Evolutionary conservation across 129 eudicot species (phyloP), one percentile per base, ranked within the genome.

Genomic region (Centaurea solstitialis): DNA sequence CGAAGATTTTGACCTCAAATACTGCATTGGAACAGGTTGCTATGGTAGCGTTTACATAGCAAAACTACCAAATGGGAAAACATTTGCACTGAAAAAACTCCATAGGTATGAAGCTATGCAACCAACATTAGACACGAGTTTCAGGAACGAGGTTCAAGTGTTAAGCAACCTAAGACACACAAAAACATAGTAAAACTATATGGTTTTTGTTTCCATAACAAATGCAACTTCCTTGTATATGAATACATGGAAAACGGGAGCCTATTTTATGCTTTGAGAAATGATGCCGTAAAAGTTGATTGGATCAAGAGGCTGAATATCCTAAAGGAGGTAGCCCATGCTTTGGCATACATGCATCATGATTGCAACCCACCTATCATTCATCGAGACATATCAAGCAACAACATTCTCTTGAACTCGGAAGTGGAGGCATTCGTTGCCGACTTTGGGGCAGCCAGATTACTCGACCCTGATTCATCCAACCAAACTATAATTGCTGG

Each of bases 321-420:
- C 24, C 62, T 85, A 15, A 85, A 85, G 47, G 84, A 85, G 9
- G 74, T 85, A 21, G 87, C 83, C 3, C 66, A 81, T 53, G 87
- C 88, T 9, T 79, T 87, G 45, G 77, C 87, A 7, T 81, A 87
- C 45, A 81, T 87, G 87, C 90, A 87, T 67, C 85, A 87, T 43
- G 81, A 66, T 76, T 87, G 90, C 66, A 20, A 0, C 4, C 87
- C 83, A 6, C 87, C 87, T 30, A 70, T 87, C 10, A 74, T 83
- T 64, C 90, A 83, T 43, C 72, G 87, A 28, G 89, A 86, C 79
- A 86, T 86, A 59, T 86, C 87, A 70, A 87, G 64, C 82, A 87
- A 79, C 28, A 87, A 87, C 68, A 68, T 87, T 73, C 75, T 87
- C 17, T 67, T 87, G 20, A 64, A 84, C 83, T 71, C 80, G 1